A percentile compares a stretch with the other conserved stretches of the same genome.
These are phyloP conservation scores for Boletellus ananas DNA, from an alignment of 768 basidiomycete genomes.

Conservation along the genomic window DNA sequence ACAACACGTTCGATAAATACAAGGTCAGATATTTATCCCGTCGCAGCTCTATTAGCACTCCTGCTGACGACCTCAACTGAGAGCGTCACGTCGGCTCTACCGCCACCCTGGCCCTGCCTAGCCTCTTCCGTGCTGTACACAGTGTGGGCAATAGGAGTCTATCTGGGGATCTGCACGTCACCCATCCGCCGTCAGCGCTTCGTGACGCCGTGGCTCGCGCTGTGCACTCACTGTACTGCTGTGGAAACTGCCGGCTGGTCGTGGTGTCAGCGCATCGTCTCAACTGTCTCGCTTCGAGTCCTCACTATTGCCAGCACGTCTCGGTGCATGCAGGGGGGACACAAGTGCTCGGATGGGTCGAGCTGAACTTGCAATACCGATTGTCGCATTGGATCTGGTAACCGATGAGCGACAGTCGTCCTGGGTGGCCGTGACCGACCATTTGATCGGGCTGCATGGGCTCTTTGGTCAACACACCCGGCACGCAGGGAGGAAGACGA, in stretches of 20 bases:
- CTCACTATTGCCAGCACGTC: constrained; percentile 80
- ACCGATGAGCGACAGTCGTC: constrained; percentile 12
- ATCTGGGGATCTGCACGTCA: constrained; percentile 33
- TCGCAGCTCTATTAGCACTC: constrained; percentile 6
- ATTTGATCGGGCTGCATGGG: constrained; percentile 53
- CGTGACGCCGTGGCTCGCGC: constrained; percentile 3
- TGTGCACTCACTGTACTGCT: constrained; percentile 56
- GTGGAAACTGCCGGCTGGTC: constrained; percentile 63
- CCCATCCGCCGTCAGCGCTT: constrained; percentile 11
- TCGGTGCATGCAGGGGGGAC: constrained; percentile 49
- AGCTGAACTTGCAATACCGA: constrained; percentile 67
- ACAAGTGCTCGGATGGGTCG: constrained; percentile 56
- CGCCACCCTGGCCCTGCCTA: constrained; percentile 3
- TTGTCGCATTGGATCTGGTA: constrained; percentile 63
- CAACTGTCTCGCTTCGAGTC: constrained; percentile 8
- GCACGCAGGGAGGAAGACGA: constrained; percentile 11
- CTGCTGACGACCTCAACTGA: constrained; percentile 25
- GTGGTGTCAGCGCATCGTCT: constrained; percentile 21
- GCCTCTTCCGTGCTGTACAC: constrained; percentile 14
- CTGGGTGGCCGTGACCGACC: constrained; percentile 35
- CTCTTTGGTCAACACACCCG: constrained; percentile 7
- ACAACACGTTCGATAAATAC: neutral
- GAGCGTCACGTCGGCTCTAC: constrained; percentile 5
- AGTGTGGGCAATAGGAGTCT: constrained; percentile 33
- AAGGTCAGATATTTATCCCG: constrained; percentile 8